These are phyloP conservation scores for Neoascochyta sp. DNA, from an alignment of 2,329 filamentous ascomycete genomes.

Conservation along the genomic window DNA sequence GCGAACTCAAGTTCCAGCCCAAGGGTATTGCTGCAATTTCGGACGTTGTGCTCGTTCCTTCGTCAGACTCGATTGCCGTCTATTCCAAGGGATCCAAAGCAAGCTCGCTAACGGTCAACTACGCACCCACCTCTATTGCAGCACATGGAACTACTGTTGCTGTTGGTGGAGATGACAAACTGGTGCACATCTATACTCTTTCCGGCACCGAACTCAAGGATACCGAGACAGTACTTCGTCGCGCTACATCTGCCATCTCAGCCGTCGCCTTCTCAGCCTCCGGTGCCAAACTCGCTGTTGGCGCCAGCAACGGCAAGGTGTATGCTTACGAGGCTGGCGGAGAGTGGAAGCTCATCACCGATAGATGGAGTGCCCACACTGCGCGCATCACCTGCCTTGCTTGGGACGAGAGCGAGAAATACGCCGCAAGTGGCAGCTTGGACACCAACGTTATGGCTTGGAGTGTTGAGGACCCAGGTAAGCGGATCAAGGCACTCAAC, in stretches of 20 bases:
- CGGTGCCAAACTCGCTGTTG: slow-evolving; percentile 74
- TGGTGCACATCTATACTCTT: slow-evolving; percentile 69
- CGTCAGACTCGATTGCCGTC: slow-evolving; percentile 56
- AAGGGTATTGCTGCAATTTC: slow-evolving; percentile 64
- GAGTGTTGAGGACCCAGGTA: slow-evolving; percentile 79
- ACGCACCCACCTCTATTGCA: slow-evolving; percentile 67
- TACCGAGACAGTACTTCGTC: slow-evolving; percentile 55
- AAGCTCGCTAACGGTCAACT: slow-evolving; percentile 59
- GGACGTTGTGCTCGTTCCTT: slow-evolving; percentile 51
- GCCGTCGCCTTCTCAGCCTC: slow-evolving; percentile 77
- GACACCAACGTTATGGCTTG: slow-evolving; percentile 93
- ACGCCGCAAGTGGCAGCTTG: slow-evolving; percentile 77
- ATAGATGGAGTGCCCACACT: slow-evolving; percentile 72
- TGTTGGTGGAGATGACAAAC: slow-evolving; percentile 70
- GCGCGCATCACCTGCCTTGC: slow-evolving; percentile 63
- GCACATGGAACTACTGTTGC: slow-evolving; percentile 66
- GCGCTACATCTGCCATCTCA: slow-evolving; percentile 69
- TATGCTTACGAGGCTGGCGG: slow-evolving; percentile 65
- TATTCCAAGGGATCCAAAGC: slow-evolving; percentile 58
- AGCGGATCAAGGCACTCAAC: slow-evolving; percentile 77
- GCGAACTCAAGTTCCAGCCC: slow-evolving; percentile 73
- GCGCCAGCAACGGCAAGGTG: slow-evolving; percentile 82
- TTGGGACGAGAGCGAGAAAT: slow-evolving; percentile 74
- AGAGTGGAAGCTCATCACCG: slow-evolving; percentile 70
- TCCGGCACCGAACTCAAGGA: slow-evolving; percentile 56